Evolutionary conservation across 441 rosid species (phyloP).

Genomic region (Cnidoscolus chayamansa): DNA sequence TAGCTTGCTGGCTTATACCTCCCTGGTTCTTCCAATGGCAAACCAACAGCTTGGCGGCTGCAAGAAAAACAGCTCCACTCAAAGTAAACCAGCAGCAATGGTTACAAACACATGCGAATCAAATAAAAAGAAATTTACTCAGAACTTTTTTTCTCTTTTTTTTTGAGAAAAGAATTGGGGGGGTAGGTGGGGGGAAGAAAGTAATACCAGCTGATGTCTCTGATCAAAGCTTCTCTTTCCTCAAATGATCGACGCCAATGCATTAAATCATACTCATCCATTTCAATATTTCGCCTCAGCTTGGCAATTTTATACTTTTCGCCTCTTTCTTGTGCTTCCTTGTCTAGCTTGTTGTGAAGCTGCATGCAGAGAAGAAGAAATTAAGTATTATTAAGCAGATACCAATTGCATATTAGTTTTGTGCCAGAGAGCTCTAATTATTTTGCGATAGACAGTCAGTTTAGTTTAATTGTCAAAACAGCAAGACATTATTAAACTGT

Average conservation of each 20-base stretch:
- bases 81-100: background rate
- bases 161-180: too few species aligned
- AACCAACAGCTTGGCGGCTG: conserved; percentile 83
- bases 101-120: background rate
- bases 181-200: background rate
- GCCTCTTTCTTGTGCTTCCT: conserved; percentile 71
- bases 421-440: background rate
- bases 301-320: conserved; percentile 65
- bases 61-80: conserved; percentile 8
- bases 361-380: conserved; percentile 27
- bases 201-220: conserved; percentile 90
- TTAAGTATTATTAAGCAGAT: background rate
- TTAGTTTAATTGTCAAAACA: background rate
- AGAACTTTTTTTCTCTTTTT: background rate
- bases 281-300: conserved; percentile 77
- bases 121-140: background rate
- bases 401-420: background rate
- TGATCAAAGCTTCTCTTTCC: conserved; percentile 90
- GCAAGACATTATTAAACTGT: too few species aligned
- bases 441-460: background rate
- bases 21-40: conserved; percentile 96
- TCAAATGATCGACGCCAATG: conserved; percentile 91
- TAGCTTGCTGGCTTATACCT: conserved; percentile 57
- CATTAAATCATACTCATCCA: conserved; percentile 87
- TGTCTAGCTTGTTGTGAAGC: conserved; percentile 66